phyloP scores from a whole-genome alignment of 2,329 filamentous ascomycete species.

The Alternaria alternata region DNA sequence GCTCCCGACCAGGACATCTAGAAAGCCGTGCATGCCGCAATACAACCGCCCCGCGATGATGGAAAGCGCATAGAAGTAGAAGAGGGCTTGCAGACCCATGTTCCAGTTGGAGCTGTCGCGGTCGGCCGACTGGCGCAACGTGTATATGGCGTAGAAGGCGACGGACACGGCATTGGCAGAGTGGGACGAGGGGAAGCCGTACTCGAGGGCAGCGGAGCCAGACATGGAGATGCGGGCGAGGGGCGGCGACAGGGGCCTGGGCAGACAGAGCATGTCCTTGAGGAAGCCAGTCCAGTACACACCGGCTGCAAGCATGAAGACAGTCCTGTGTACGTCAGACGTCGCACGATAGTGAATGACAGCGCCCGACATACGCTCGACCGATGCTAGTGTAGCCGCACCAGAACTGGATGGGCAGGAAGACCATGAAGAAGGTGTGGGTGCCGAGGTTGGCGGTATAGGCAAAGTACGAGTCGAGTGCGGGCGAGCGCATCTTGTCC shows the following conservation, averaged over 20 bases:
- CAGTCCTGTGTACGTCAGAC: constrained; percentile 44
- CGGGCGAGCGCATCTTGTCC: constrained; percentile 77
- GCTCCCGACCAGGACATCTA: constrained; percentile 86
- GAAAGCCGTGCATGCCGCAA: constrained; percentile 98
- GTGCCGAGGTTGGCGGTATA: constrained; percentile 96
- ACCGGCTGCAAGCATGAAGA: constrained; percentile 71
- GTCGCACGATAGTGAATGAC: constrained; percentile 12
- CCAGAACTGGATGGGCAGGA: constrained; percentile 95
- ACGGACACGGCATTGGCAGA: constrained; percentile 97
- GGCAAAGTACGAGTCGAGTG: constrained; percentile 95
- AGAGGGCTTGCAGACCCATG: constrained; percentile 69
- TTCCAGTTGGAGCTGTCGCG: constrained; percentile 67
- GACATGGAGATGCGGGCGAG: constrained; percentile 97
- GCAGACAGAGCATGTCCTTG: constrained; percentile 93
- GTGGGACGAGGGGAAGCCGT: constrained; percentile 96
- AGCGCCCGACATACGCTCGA: constrained; percentile 72
- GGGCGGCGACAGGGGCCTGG: constrained; percentile 88
- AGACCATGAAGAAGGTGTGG: constrained; percentile 98
- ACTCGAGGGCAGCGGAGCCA: constrained; percentile 91
- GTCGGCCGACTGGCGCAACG: constrained; percentile 72
- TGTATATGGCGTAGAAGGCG: constrained; percentile 80
- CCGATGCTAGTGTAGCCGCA: constrained; percentile 86
- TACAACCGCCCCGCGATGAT: constrained; percentile 93
- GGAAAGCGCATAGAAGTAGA: constrained; percentile 86
- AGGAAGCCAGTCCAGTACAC: constrained; percentile 82